Evolutionary conservation across 208 protist genomes (phyloP).

Genomic region (Acanthamoeba quina): DNA sequence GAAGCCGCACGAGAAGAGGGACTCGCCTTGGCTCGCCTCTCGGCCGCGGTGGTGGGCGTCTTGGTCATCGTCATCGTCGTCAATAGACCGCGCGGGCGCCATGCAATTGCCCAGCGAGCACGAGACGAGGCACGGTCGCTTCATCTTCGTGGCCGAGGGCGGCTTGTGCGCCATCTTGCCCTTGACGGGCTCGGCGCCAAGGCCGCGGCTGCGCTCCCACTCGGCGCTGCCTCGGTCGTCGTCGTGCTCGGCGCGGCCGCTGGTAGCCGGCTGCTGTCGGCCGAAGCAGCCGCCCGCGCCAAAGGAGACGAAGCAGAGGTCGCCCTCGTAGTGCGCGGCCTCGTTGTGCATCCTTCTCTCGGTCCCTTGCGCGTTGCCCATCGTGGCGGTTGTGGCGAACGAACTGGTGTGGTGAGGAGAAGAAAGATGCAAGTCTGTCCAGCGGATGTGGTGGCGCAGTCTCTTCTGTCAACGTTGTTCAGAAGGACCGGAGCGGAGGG

Average conservation of each 20-base stretch:
- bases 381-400: background rate
- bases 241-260: background rate
- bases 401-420: background rate
- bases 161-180: background rate
- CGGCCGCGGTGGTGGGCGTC: background rate
- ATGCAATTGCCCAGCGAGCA: background rate
- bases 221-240: background rate
- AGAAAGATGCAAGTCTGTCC: background rate
- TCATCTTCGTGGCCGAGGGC: background rate
- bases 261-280: background rate
- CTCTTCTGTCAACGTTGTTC: too few species aligned
- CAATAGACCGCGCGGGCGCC: background rate
- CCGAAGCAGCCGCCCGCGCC: constrained; percentile 2
- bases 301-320: constrained; percentile 41
- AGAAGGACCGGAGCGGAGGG: too few species aligned
- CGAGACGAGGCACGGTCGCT: background rate
- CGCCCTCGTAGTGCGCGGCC: background rate
- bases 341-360: constrained; percentile 40
- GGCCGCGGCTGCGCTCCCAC: background rate
- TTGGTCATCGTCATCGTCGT: background rate
- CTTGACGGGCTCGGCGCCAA: background rate
- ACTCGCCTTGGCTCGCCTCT: background rate
- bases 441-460: too few species aligned
- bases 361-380: constrained; percentile 25
- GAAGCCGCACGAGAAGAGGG: constrained; percentile 17